Evolutionary conservation across 179 eudicot genomes (phyloP).

Genomic region (Nepenthes alata): DNA sequence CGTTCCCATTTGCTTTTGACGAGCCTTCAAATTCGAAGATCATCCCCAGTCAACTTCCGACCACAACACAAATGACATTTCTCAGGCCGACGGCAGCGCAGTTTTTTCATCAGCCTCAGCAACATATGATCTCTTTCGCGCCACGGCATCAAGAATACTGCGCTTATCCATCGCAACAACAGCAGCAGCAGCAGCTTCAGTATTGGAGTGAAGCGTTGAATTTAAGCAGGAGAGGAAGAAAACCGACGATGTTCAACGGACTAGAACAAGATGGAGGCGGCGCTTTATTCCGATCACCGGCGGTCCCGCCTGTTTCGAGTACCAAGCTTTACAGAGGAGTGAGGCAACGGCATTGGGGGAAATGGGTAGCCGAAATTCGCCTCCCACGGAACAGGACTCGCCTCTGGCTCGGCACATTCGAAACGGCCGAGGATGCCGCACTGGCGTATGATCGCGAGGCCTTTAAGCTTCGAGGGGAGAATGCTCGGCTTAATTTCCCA

Average conservation of each 20-base stretch:
- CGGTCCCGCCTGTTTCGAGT: conserved; percentile 26
- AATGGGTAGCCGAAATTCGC: conserved; percentile 98
- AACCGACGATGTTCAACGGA: conserved; percentile 31
- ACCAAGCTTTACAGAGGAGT: conserved; percentile 88
- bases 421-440: conserved; percentile 94
- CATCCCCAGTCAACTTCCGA: neutral
- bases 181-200: conserved; percentile 23
- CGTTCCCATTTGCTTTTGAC: conserved; percentile 48
- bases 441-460: conserved; percentile 89
- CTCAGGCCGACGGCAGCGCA: conserved; percentile 6
- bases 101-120: conserved; percentile 6
- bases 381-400: conserved; percentile 78
- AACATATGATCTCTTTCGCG: conserved; percentile 49
- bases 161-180: neutral
- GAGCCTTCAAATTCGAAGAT: conserved; percentile 13
- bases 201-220: conserved; percentile 44
- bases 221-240: conserved; percentile 35
- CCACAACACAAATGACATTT: conserved; percentile 1
- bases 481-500: conserved; percentile 79
- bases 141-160: conserved; percentile 5
- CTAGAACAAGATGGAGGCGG: conserved; percentile 15
- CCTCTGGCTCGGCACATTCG: conserved; percentile 93
- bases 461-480: conserved; percentile 63
- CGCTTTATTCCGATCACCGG: conserved; percentile 11
- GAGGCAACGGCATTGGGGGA: conserved; percentile 97